Base-by-base conservation (phyloP, 2,329 filamentous ascomycete genomes). In the Alternaria alternata region DNA sequence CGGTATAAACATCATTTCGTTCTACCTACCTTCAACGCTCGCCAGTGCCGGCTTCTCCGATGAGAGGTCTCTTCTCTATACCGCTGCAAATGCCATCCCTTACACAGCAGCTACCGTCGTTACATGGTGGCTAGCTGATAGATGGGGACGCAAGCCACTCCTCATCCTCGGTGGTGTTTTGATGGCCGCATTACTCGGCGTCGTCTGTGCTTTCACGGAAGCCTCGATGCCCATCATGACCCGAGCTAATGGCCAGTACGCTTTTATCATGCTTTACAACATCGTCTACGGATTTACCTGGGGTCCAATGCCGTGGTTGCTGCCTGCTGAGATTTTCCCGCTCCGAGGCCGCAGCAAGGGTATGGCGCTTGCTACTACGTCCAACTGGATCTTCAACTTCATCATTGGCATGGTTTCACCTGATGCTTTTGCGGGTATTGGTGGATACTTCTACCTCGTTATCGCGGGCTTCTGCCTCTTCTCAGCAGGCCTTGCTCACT, bases 371-470 rank as follows among this genome's bases (percentile, higher is more conserved):
- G 74, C 78, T 9, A 80, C 78, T 1, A 77, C 70, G 9, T 74
- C 69, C 41, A 81, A 80, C 51, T 81, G 79, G 79, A 64, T 74
- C 9, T 74, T 75, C 63, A 78, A 79, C 54, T 79, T 79, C 64
- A 73, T 77, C 51, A 78, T 77, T 30, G 75, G 75, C 34, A 81
- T 81, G 79, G 77, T 79, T 5, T 79, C 80, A 0, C 79, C 80
- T 0, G 78, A 80, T 51, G 79, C 80, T 12, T 81, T 82, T 56
- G 70, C 74, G 3, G 30, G 30, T 32, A 32, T 32, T 0, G 76
- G 75, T n/a, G 79, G 79, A 4, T 81, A 81, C 63, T 81, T 78
- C 58, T 81, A 81, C 57, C 58, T 81, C 2, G 66, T 81, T 28
- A 81, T 82, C 53, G 80, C 77, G 5, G 76, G 77, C 1, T 52